phyloP scores from a whole-genome alignment of 2,329 filamentous ascomycete species.

The Pyrenophora tritici-repentis region DNA sequence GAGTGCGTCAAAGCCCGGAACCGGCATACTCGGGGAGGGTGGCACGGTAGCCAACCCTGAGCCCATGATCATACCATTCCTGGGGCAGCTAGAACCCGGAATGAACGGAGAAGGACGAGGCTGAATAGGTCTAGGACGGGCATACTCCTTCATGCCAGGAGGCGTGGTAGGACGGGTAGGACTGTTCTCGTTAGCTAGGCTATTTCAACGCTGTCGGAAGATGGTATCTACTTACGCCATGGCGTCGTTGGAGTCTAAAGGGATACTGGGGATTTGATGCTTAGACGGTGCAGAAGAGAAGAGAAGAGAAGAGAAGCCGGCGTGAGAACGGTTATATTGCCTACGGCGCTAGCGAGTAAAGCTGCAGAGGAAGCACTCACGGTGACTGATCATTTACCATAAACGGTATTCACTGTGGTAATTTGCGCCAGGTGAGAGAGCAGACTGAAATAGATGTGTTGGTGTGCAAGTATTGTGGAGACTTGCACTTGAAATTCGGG shows the following conservation, averaged over 20 bases:
- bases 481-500: too few species aligned
- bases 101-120: not conserved
- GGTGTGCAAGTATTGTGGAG: not conserved
- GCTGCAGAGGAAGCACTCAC: not conserved
- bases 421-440: not conserved
- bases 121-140: not conserved
- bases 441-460: not conserved
- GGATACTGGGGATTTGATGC: not conserved
- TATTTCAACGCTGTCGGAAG: not conserved
- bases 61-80: not conserved
- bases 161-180: slow-evolving; percentile 6
- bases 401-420: not conserved
- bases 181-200: slow-evolving; percentile 6
- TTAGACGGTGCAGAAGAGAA: not conserved
- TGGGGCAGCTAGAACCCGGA: not conserved
- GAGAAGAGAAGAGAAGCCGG: not conserved
- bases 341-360: not conserved
- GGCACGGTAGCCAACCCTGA: slow-evolving; percentile 7
- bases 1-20: not conserved
- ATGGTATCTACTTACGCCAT: slow-evolving; percentile 13
- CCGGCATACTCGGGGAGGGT: slow-evolving; percentile 13
- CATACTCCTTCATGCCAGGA: not conserved
- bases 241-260: not conserved
- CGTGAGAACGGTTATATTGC: not conserved
- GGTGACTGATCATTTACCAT: not conserved